These are phyloP conservation scores for Capsicum chinense DNA, from an alignment of 257 asterid genomes.

Conservation along the genomic window DNA sequence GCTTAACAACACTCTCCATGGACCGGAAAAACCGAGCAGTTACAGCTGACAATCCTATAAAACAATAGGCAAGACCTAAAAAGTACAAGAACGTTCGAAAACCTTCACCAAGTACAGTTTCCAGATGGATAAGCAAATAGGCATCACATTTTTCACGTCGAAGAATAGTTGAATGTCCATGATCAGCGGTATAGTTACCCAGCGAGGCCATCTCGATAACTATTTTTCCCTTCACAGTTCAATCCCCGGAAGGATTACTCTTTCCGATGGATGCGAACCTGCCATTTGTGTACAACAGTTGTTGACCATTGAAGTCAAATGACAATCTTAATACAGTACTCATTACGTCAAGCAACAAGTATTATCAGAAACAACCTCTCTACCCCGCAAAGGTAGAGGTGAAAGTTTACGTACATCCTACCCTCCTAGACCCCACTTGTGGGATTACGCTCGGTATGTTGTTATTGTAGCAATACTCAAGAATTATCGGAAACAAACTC, in stretches of 20 bases:
- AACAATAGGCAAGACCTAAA: slow-evolving; percentile 76
- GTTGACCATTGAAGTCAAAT: not conserved
- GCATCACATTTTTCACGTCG: slow-evolving; percentile 53
- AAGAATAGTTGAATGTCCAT: slow-evolving; percentile 40
- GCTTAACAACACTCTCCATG: slow-evolving; percentile 89
- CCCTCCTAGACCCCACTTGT: no score
- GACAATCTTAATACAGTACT: not conserved
- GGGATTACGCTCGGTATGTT: no score
- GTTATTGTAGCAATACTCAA: no score
- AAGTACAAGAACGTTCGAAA: slow-evolving; percentile 63
- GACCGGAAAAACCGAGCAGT: slow-evolving; percentile 91
- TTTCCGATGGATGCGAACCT: not conserved
- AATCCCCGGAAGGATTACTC: slow-evolving; percentile 30
- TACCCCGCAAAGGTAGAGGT: no score
- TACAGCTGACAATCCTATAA: slow-evolving; percentile 86
- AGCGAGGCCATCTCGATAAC: slow-evolving; percentile 45
- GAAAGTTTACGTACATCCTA: no score
- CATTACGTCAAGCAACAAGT: not conserved
- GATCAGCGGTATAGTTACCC: slow-evolving; percentile 35
- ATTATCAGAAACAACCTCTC: no score
- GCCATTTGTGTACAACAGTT: slow-evolving; percentile 8
- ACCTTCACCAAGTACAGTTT: slow-evolving; percentile 60
- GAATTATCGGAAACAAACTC: no score
- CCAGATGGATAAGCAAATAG: slow-evolving; percentile 54
- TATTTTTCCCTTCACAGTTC: slow-evolving; percentile 39